Evolutionary conservation across 371 early-diverging fungal genomes (phyloP).

Genomic region (Mucor plumbeus): DNA sequence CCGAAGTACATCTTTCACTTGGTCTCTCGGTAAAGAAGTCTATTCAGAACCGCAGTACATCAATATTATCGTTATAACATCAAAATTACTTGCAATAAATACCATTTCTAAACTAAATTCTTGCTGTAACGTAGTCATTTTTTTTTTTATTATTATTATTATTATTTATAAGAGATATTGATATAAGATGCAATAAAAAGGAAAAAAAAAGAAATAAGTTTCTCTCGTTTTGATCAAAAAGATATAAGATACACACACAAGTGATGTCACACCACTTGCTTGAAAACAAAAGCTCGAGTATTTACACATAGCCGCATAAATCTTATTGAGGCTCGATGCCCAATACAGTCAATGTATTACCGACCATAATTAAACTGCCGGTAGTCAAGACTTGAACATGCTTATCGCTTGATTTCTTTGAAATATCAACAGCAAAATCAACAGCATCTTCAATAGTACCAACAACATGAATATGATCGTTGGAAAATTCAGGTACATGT

Average conservation of each 20-base stretch:
- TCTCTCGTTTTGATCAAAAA: not conserved
- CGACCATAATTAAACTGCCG: conserved; percentile 94
- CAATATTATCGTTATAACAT: not conserved
- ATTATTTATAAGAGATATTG: not conserved
- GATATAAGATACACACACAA: conserved; percentile 1
- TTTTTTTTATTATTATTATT: not conserved
- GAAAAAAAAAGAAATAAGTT: not conserved
- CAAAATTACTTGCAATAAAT: not conserved
- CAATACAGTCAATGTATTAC: conserved; percentile 78
- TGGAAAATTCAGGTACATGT: conserved; percentile 38
- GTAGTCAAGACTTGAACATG: conserved; percentile 79
- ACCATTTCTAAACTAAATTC: conserved; percentile 31
- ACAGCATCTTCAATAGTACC: conserved; percentile 78
- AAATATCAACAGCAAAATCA: conserved; percentile 57
- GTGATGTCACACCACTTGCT: conserved; percentile 15
- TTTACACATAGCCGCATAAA: not conserved
- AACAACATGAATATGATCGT: conserved; percentile 50
- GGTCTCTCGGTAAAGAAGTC: conserved; percentile 59
- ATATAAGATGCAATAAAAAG: not conserved
- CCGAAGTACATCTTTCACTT: conserved; percentile 67
- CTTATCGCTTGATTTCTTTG: conserved; percentile 24
- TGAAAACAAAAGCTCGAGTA: not conserved
- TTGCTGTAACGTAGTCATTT: conserved; percentile 20
- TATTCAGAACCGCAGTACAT: conserved; percentile 7
- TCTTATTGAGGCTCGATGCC: conserved; percentile 50